Base-by-base conservation (phyloP, 1,284 basidiomycete genomes). In the Cutaneotrichosporon arboriforme region DNA sequence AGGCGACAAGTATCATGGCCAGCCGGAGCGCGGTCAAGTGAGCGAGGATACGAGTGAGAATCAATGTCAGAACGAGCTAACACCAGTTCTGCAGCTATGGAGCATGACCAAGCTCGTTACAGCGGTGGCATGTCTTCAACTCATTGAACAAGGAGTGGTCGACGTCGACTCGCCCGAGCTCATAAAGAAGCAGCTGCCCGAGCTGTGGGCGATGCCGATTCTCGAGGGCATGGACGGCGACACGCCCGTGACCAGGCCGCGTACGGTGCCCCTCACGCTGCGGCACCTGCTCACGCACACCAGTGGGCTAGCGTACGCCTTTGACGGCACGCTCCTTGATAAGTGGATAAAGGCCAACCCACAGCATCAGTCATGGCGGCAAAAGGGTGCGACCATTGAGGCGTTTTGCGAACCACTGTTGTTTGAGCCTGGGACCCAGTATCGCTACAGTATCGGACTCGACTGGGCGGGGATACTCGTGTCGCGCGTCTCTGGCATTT, bases 391-490 rank as follows among this genome's bases (percentile, higher is more conserved):
- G 2, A 14, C 26, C 3, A 41, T 59, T 7, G 46, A 48, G 13
- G 40, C 55, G 5, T 40, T 65, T 8, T 44, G 36, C 10, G 44
- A 57, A 14, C 64, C 67, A 0, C 51, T 65, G 5, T 37, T 67
- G 21, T 72, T 61, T 55, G 65, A 71, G 42, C 70, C 70, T 8
- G 69, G 69, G 1, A 60, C 62, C 0, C 47, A 46, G 4, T 73
- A 46, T 51, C 13, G n/a, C 26, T 71, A 72, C 59, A 49, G 57
- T n/a, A 50, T 58, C 38, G 65, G 65, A 1, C 65, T 72, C 35
- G 76, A 76, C 49, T 72, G 65, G 67, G 60, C 64, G 22, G 72
- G 66, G 15, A 17, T 59, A 42, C 37, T 70, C 49, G 61, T 75
- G 41, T 52, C 56, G 26, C 63, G 72, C 26, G 46, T 65, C 15